phyloP scores from a whole-genome alignment of 176 grass and related monocot species.

The Zoysia japonica region DNA sequence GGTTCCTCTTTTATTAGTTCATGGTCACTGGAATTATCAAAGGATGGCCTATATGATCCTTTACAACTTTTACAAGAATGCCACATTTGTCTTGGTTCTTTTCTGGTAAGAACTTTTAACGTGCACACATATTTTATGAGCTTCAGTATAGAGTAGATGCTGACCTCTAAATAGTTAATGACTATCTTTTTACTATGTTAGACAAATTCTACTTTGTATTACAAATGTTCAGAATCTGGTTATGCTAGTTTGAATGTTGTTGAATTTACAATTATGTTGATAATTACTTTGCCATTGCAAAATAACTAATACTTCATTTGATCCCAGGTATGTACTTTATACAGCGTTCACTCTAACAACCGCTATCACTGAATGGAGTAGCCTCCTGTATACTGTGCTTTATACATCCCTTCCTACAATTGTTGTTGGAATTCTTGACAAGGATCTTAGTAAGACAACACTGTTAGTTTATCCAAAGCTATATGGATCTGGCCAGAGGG shows the following conservation, averaged over 20 bases:
- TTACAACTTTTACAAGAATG: constrained; percentile 96
- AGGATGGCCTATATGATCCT: constrained; percentile 91
- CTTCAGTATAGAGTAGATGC: background rate
- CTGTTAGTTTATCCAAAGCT: constrained; percentile 67
- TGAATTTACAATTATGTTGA: constrained; percentile 8
- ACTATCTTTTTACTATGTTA: constrained; percentile 6
- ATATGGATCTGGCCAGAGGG: constrained; percentile 77
- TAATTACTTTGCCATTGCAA: background rate
- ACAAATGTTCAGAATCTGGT: constrained; percentile 8
- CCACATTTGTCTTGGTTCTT: constrained; percentile 78
- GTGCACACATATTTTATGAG: constrained; percentile 8
- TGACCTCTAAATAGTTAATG: background rate
- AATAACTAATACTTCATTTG: constrained; percentile 31
- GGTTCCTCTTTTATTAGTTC: constrained; percentile 81
- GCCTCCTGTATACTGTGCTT: constrained; percentile 78
- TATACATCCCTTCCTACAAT: constrained; percentile 91
- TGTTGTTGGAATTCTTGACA: constrained; percentile 79
- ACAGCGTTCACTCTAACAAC: constrained; percentile 75
- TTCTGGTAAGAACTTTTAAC: constrained; percentile 66
- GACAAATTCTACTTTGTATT: background rate
- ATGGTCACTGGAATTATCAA: constrained; percentile 97
- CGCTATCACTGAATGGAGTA: constrained; percentile 83
- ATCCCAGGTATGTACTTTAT: constrained; percentile 82
- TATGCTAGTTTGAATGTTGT: constrained; percentile 14
- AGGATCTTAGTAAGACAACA: constrained; percentile 72